Base-by-base conservation (phyloP, 2,329 filamentous ascomycete species). In the Alternaria conjuncta region DNA sequence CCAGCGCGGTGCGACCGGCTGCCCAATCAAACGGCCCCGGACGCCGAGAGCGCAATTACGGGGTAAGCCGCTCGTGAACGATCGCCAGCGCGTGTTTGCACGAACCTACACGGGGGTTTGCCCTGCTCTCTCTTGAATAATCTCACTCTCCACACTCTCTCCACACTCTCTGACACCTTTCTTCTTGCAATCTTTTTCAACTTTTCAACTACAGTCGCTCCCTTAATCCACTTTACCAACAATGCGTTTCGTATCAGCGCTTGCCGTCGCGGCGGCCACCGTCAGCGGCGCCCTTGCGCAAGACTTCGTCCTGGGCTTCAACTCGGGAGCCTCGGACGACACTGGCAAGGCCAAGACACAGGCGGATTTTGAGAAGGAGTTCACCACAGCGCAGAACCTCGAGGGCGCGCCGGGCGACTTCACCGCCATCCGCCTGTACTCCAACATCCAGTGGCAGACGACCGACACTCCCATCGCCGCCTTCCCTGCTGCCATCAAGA, bases 361-460 rank as follows among this genome's bases (percentile, higher is more conserved):
- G 78, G 72, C 84, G 4, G 89, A 92, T 74, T 94, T 91, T 79
- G 87, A 92, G 82, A 81, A 84, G 71, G 87, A 92, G 80, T 93
- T 92, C 85, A 86, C 84, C 70, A 82, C 85, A 2, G 90, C 91
- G 12, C 84, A 88, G 70, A 83, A 82, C 56, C 87, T 94, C 9
- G 81, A 84, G 30, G 89, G 89, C 55, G 88, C 90, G 43, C 82
- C 90, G 41, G 82, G 84, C 21, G 87, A 87, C 55, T 93, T 92
- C 84, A 90, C 82, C 72, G 89, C 87, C 62, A 90, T 89, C 53
- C 88, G 91, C 64, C 84, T 93, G 26, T 93, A 90, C 82, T 92
- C 90, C 71, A 92, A 88, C 85, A 84, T 91, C 55, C 90, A 93
- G 85, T 86, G 80, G 28, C 88, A 87, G 67, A 89, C 90, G 5